A percentile compares a stretch with the other conserved stretches of the same genome.
phyloP scores from a whole-genome alignment of 441 rosid genomes.

The Populus hybrid region DNA sequence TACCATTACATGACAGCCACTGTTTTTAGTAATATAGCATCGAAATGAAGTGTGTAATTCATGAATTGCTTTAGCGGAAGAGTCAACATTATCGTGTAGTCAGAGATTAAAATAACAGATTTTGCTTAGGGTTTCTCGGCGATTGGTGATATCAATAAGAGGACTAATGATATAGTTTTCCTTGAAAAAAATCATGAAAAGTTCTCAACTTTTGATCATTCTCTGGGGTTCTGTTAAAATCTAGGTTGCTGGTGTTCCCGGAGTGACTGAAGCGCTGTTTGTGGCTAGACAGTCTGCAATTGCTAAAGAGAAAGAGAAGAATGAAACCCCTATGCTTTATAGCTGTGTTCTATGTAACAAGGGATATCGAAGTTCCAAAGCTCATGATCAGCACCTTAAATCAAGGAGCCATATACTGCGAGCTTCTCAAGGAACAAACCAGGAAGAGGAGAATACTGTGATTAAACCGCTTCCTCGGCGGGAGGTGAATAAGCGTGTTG shows the following conservation, averaged over 20 bases:
- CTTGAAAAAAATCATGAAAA: neutral
- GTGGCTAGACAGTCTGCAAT: slow-evolving; percentile 72
- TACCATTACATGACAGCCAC: neutral
- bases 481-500: slow-evolving; percentile 30
- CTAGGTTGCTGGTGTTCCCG: slow-evolving; percentile 96
- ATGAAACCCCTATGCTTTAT: slow-evolving; percentile 68
- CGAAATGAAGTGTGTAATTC: neutral
- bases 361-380: slow-evolving; percentile 77
- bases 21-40: neutral
- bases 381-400: slow-evolving; percentile 79
- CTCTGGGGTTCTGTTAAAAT: neutral
- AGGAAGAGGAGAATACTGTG: slow-evolving; percentile 43
- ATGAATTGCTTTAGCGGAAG: neutral
- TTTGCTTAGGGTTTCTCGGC: neutral
- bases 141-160: neutral
- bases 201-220: neutral
- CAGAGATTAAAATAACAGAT: neutral
- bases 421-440: slow-evolving; percentile 50
- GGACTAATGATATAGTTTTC: neutral
- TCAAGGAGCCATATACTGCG: slow-evolving; percentile 60
- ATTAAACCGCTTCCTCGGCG: slow-evolving; percentile 56
- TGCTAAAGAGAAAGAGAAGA: slow-evolving; percentile 59
- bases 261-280: slow-evolving; percentile 86
- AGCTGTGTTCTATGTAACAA: slow-evolving; percentile 73
- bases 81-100: neutral